Evolutionary conservation across 1,139 yeast genomes (phyloP).

Genomic region (Candida sp.): DNA sequence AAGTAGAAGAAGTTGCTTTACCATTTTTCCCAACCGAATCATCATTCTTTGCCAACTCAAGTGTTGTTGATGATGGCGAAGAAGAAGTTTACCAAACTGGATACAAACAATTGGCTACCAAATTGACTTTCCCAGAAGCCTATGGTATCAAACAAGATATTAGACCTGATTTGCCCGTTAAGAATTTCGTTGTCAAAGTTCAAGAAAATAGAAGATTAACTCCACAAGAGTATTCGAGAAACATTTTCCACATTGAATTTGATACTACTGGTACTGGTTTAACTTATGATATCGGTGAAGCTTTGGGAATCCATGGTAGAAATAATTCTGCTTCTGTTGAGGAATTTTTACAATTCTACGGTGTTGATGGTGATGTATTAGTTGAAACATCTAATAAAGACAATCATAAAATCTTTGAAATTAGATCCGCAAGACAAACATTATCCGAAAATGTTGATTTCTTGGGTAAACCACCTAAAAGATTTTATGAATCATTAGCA

Average conservation of each 20-base stretch:
- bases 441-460: conserved; percentile 79
- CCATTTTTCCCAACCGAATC: conserved; percentile 58
- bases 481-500: conserved; percentile 83
- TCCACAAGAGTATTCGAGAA: conserved; percentile 87
- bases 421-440: conserved; percentile 79
- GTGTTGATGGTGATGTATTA: conserved; percentile 63
- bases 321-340: conserved; percentile 66
- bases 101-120: conserved; percentile 61
- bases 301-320: conserved; percentile 93
- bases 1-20: conserved; percentile 27
- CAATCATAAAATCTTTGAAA: conserved; percentile 53
- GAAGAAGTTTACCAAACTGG: conserved; percentile 33
- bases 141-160: conserved; percentile 52
- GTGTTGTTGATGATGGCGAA: conserved; percentile 36
- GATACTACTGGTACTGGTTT: conserved; percentile 90
- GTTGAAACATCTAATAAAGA: conserved; percentile 75
- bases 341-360: conserved; percentile 68
- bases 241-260: conserved; percentile 95
- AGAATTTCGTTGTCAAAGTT: conserved; percentile 85
- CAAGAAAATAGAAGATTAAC: conserved; percentile 91
- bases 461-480: conserved; percentile 94
- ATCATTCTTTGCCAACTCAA: conserved; percentile 58
- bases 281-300: conserved; percentile 93
- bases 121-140: conserved; percentile 79
- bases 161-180: conserved; percentile 89